These are phyloP conservation scores for Collybiopsis confluens DNA, from an alignment of 768 basidiomycete genomes.

Conservation along the genomic window DNA sequence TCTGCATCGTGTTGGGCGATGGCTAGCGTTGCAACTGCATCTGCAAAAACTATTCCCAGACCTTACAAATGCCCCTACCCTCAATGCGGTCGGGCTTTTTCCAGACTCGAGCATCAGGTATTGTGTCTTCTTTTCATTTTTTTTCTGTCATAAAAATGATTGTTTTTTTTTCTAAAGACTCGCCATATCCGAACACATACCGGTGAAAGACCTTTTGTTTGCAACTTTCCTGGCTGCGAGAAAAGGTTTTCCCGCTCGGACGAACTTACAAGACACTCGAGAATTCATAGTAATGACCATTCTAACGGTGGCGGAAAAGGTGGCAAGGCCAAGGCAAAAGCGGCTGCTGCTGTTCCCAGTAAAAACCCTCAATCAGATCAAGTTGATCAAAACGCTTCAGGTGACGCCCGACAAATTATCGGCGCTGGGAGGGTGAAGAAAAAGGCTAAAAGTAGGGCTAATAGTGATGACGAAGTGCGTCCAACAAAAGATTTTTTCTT, in stretches of 20 bases:
- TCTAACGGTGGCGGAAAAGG: slow-evolving; percentile 7
- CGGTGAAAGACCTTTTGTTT: slow-evolving; percentile 95
- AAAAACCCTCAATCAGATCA: slow-evolving; percentile 9
- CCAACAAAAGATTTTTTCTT: slow-evolving; percentile 9
- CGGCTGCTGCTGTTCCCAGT: slow-evolving; percentile 12
- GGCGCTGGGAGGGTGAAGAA: slow-evolving; percentile 46
- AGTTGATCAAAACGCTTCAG: not conserved
- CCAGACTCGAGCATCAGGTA: slow-evolving; percentile 93
- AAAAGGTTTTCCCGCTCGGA: slow-evolving; percentile 98
- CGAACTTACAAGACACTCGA: slow-evolving; percentile 92
- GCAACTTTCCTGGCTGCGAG: slow-evolving; percentile 91
- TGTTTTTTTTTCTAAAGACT: slow-evolving; percentile 58
- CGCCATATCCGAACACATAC: slow-evolving; percentile 98
- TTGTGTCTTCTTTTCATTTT: slow-evolving; percentile 11
- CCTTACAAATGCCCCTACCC: slow-evolving; percentile 97
- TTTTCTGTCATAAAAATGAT: slow-evolving; percentile 7
- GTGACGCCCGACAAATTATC: not conserved
- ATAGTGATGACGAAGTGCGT: slow-evolving; percentile 81
- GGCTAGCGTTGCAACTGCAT: not conserved
- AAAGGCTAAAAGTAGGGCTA: slow-evolving; percentile 75
- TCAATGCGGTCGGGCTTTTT: slow-evolving; percentile 93
- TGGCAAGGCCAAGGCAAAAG: slow-evolving; percentile 24
- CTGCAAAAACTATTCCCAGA: slow-evolving; percentile 24
- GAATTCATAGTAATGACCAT: slow-evolving; percentile 80
- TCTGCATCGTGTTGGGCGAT: not conserved